Evolutionary conservation across 176 grass and related monocot genomes (phyloP).

Genomic region (Canna indica): DNA sequence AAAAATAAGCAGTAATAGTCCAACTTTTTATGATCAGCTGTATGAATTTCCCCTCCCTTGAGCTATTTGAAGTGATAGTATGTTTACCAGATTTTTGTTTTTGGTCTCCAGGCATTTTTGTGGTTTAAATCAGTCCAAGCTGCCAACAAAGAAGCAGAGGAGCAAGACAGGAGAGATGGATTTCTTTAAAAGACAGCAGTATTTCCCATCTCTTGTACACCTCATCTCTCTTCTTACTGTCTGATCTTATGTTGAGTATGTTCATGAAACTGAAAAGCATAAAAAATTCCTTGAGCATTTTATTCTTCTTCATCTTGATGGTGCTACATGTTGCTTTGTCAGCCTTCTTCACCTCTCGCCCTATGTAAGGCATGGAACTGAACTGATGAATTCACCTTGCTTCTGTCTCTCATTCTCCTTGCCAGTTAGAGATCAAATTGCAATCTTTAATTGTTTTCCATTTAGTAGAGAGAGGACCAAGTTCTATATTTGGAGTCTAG

Average conservation of each 20-base stretch:
- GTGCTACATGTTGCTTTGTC: no score
- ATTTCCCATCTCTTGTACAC: background rate
- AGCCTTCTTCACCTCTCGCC: no score
- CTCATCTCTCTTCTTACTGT: background rate
- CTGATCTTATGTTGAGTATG: background rate
- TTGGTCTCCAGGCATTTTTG: slow-evolving; percentile 44
- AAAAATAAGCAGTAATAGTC: background rate
- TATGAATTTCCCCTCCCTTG: background rate
- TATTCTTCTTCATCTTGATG: background rate
- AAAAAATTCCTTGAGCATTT: background rate
- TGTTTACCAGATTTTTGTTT: background rate
- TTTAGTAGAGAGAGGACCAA: no score
- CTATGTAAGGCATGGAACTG: no score
- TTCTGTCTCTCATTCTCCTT: no score
- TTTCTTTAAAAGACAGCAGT: slow-evolving; percentile 22
- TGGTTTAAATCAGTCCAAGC: slow-evolving; percentile 87
- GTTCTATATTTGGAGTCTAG: no score
- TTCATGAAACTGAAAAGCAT: background rate
- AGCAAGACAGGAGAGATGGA: slow-evolving; percentile 74
- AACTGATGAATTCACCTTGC: no score
- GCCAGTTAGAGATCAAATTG: no score
- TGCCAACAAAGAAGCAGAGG: slow-evolving; percentile 73
- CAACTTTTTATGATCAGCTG: background rate
- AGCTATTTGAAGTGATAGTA: background rate
- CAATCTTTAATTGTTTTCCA: no score